Conservation (phyloP, 1,284 basidiomycete species). For the Papiliotrema terrestris region DNA sequence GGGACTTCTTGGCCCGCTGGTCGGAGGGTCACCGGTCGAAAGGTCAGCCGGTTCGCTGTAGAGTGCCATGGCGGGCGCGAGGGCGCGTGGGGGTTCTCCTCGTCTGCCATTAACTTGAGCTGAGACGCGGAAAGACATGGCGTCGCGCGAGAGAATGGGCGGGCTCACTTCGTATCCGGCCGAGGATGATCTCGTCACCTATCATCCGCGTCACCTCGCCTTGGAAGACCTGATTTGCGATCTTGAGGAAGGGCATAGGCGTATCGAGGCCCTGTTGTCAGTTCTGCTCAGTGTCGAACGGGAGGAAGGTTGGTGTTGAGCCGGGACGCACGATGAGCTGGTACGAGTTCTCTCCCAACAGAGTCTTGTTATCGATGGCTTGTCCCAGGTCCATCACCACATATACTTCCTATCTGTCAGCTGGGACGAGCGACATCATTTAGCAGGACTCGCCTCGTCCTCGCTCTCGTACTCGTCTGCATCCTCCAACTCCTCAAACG, state of each 20-base stretch:
- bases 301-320: background rate
- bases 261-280: conserved; percentile 43
- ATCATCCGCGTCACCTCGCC: conserved; percentile 39
- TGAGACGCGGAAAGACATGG: background rate
- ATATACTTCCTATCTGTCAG: conserved; percentile 28
- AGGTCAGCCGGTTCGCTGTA: conserved; percentile 16
- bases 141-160: too few relatives aligned
- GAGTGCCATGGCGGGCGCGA: conserved; percentile 15
- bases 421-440: background rate
- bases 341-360: conserved; percentile 36
- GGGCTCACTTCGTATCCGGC: conserved; percentile 34
- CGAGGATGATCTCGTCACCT: conserved; percentile 44
- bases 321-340: conserved; percentile 38
- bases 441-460: conserved; percentile 31
- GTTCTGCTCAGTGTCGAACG: background rate
- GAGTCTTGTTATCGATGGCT: conserved; percentile 27
- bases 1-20: background rate
- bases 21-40: conserved; percentile 13
- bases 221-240: conserved; percentile 44
- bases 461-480: conserved; percentile 35
- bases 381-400: conserved; percentile 41
- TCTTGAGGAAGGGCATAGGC: conserved; percentile 43
- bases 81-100: conserved; percentile 19
- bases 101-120: conserved; percentile 9
- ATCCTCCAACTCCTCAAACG: conserved; percentile 39